Percentiles rank a stretch among this genome's conserved stretches.
These are phyloP conservation scores for Myxozyma geophila DNA, from an alignment of 805 yeast genomes.

Conservation along the genomic window DNA sequence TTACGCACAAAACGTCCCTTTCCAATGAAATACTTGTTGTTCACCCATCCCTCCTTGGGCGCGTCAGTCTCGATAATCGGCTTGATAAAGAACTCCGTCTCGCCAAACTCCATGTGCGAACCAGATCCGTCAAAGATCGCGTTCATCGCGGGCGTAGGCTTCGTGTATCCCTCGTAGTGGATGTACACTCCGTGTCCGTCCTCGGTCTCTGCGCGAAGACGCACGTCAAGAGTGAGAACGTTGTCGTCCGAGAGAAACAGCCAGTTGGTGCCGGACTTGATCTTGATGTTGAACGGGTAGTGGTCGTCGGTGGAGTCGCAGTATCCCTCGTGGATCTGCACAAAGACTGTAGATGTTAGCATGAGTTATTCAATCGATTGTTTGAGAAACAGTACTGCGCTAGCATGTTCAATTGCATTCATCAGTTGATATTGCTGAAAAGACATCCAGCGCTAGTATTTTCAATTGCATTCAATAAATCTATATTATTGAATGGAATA, in stretches of 20 bases:
- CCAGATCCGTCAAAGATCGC: conserved; percentile 32
- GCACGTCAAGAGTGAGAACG: conserved; percentile 31
- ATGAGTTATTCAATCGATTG: too few relatives aligned
- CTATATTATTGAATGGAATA: too few relatives aligned
- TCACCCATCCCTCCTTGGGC: conserved; percentile 55
- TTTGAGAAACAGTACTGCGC: too few relatives aligned
- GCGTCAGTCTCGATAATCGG: conserved; percentile 52
- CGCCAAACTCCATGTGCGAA: conserved; percentile 32
- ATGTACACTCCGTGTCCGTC: conserved; percentile 34
- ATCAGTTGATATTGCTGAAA: too few relatives aligned
- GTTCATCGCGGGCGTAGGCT: conserved; percentile 33
- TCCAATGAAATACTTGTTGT: conserved; percentile 56
- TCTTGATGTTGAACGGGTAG: conserved; percentile 33
- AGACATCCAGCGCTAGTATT: too few relatives aligned
- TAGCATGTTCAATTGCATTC: conserved; percentile 1
- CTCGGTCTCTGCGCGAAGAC: conserved; percentile 30
- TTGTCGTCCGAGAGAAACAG: conserved; percentile 26
- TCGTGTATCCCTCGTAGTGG: conserved; percentile 30
- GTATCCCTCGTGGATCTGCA: conserved; percentile 34
- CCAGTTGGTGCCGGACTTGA: conserved; percentile 34
- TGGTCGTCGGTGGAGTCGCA: conserved; percentile 32
- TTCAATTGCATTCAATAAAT: conserved; percentile 3
- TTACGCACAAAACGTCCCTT: conserved; percentile 64
- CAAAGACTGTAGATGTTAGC: conserved; percentile 28
- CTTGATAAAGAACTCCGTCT: conserved; percentile 46